A percentile compares a stretch with the other conserved stretches of the same genome.
Conservation (phyloP, 768 basidiomycete genomes). For the Trametes villosa region DNA sequence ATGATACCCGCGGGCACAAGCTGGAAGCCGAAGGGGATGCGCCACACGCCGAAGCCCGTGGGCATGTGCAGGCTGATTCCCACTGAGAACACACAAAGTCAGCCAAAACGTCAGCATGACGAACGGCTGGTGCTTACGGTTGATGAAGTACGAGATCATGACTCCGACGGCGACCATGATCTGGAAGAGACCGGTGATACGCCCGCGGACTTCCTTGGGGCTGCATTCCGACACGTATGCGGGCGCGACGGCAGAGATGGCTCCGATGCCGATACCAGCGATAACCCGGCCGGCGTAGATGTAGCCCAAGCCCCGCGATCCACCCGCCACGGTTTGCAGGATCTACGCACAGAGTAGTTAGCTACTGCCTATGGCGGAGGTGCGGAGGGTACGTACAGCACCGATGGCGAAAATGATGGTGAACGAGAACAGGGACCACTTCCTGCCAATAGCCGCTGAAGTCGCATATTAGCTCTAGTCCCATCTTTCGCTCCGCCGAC, state of each 20-base stretch:
- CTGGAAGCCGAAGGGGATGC: constrained; percentile 75
- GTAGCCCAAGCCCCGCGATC: constrained; percentile 59
- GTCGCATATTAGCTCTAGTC: constrained; percentile 5
- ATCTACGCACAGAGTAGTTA: constrained; percentile 45
- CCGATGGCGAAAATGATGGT: constrained; percentile 69
- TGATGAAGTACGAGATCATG: constrained; percentile 84
- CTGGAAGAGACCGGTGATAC: constrained; percentile 86
- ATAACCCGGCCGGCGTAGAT: constrained; percentile 85
- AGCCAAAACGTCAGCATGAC: neutral
- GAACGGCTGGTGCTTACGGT: constrained; percentile 51
- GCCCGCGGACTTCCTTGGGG: constrained; percentile 84
- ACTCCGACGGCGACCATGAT: constrained; percentile 86
- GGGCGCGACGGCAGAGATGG: constrained; percentile 82
- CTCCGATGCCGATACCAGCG: constrained; percentile 81
- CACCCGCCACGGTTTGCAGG: constrained; percentile 68
- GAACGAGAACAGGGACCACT: constrained; percentile 63
- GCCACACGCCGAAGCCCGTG: constrained; percentile 58
- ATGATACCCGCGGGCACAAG: constrained; percentile 77
- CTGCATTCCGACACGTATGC: constrained; percentile 87
- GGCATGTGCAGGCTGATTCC: constrained; percentile 61
- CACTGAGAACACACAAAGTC: constrained; percentile 43
- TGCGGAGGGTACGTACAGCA: constrained; percentile 51
- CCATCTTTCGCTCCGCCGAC: neutral
- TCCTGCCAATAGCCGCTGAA: constrained; percentile 67
- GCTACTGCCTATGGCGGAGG: neutral